Evolutionary conservation across 345 rosid genomes (phyloP), one percentile per base, ranked within the genome.

Genomic region (Rhodamnia rubescens): DNA sequence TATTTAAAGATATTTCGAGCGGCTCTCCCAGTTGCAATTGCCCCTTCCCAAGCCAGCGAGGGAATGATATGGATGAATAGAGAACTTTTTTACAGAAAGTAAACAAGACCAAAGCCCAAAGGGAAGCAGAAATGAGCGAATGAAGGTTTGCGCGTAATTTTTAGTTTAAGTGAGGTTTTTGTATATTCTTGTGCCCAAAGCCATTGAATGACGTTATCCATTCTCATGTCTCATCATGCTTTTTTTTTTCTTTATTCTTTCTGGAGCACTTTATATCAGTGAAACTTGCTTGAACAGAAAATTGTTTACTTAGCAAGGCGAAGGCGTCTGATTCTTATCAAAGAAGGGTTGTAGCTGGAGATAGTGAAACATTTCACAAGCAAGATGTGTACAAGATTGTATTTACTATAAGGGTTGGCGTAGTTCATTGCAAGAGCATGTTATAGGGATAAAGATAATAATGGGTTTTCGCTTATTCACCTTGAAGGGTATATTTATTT

Each of bases 1-100:
- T 89, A 86, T 86, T 85, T 69, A 64, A 61, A 82, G 81, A 82
- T 85, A 82, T 29, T 82, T 81, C 80, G 47, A 69, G 80, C 80
- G 80, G 18, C 80, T 36, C 47, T 56, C n/a, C 59, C 59, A 24
- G 8, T 4, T 56, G 11, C 58, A 55, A 55, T 21, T 21, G 58
- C 58, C 58, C 58, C 12, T 55, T 55, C 59, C 59, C 36, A 69
- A 18, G 80, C 36, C 80, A 42, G 80, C 80, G 26, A 69, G 80
- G 80, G 80, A 36, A 69, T 36, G 80, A 9, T 5, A 36, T 36
- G 26, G 11, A 36, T 69, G 47, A 20, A 54, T 8, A 21, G 80
- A 69, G 47, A 69, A 36, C 26, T 44, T 44, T 36, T 36, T 18
- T 36, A 20, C 24, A 69, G 80, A 36, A 36, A 18, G 47, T 69